Base-by-base conservation (phyloP, 169 alveolate genomes). In the Plasmodium coatneyi region DNA sequence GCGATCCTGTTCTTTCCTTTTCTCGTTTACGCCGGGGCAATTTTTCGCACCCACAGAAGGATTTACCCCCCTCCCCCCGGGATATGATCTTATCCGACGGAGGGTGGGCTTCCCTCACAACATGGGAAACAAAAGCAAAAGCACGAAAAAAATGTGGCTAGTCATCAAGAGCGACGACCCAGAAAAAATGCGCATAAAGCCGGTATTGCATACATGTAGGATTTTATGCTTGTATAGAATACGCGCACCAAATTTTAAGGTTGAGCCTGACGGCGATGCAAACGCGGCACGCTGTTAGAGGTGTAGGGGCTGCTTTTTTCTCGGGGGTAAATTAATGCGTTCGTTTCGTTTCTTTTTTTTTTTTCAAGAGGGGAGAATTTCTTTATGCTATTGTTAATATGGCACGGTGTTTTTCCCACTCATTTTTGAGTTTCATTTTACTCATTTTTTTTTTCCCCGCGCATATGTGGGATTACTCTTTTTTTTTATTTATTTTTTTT, bases 231-330 rank as follows among this genome's bases (percentile, higher is more conserved):
- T 14, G 5, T 12, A 49, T 49, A 49, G 60, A 49, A 2, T 9
- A 39, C 46, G 46, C 60, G 60, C 22, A 12, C 22, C 60, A 49
- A 22, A 49, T 49, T 49, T 49, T 12, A 3, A 14, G 22, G 60
- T 12, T 2, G 22, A 49, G 60, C 25, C 25, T 49, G 7, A 12
- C 19, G 80, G 41, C 41, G 19, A 71, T 5, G n/a, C 39, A 71
- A 71, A 32, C 70, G 66, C 36, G 66, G 72, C 71, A 22, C 46
- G 16, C 28, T 83, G 92, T 39, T 71, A 83, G 92, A 70, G 92
- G 34, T 46, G 70, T 83, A 83, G 82, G 92, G 92, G 92, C 36
- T 83, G 60, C 60, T 14, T 49, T 49, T 49, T 49, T 16, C 60
- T 14, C 60, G 60, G 60, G 60, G 60, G 60, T 12, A 16, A 49